Evolutionary conservation across 495 filamentous ascomycete genomes (phyloP).

Genomic region (Penicillium longicatenatum): DNA sequence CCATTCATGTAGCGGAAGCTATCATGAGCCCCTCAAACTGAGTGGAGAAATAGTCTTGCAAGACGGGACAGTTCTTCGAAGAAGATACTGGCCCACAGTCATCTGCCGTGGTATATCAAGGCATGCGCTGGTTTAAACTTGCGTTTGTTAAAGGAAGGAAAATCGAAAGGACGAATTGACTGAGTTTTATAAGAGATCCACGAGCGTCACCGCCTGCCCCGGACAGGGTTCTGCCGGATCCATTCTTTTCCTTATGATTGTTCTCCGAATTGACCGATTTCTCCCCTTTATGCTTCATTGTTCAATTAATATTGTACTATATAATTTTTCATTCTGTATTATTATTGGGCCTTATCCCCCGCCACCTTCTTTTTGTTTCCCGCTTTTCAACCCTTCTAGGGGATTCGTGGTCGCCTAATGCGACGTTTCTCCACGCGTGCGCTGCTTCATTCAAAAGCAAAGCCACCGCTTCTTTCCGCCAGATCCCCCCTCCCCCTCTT

Average conservation of each 20-base stretch:
- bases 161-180: constrained; percentile 7
- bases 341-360: constrained; percentile 14
- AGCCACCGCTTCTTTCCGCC: constrained; percentile 45
- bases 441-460: constrained; percentile 44
- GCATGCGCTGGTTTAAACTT: constrained; percentile 39
- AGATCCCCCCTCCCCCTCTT: constrained; percentile 37
- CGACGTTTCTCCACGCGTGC: constrained; percentile 44
- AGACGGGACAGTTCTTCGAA: constrained; percentile 23
- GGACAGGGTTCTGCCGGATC: constrained; percentile 17
- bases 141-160: constrained; percentile 36
- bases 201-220: neutral
- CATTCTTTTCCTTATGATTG: constrained; percentile 28
- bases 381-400: constrained; percentile 15
- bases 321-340: constrained; percentile 16
- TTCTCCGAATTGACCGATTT: constrained; percentile 11
- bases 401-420: constrained; percentile 31
- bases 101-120: constrained; percentile 27
- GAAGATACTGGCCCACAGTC: constrained; percentile 29
- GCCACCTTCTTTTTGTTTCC: constrained; percentile 15
- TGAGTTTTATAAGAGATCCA: neutral
- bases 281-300: constrained; percentile 12
- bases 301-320: constrained; percentile 19
- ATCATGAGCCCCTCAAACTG: constrained; percentile 54
- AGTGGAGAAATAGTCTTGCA: constrained; percentile 47
- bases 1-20: constrained; percentile 44